Evolutionary conservation across 805 yeast species (phyloP).

Genomic region (Ogataea thermomethanolica): DNA sequence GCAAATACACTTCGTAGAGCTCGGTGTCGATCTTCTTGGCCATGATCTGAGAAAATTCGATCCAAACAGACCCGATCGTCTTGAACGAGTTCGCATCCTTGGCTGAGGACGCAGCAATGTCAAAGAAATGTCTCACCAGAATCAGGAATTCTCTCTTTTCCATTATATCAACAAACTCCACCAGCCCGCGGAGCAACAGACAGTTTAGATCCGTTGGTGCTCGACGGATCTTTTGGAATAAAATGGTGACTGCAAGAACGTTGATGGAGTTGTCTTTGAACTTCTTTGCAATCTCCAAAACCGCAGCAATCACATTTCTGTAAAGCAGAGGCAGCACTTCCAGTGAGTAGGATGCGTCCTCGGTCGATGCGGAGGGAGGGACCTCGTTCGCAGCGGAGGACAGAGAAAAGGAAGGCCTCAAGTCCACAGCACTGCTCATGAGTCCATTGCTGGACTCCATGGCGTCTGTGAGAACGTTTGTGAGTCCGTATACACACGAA

Average conservation of each 20-base stretch:
- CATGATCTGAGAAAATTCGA: constrained; percentile 37
- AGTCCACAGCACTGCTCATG: constrained; percentile 25
- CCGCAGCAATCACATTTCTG: constrained; percentile 66
- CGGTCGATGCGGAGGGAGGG: constrained; percentile 13
- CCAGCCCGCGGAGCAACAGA: constrained; percentile 57
- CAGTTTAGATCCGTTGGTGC: constrained; percentile 51
- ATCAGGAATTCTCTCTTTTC: constrained; percentile 65
- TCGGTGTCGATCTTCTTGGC: constrained; percentile 37
- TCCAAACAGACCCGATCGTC: constrained; percentile 50
- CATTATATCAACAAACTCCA: constrained; percentile 57
- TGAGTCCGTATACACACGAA: constrained; percentile 77
- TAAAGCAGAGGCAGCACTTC: constrained; percentile 38
- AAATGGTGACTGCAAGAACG: constrained; percentile 72
- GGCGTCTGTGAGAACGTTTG: constrained; percentile 59
- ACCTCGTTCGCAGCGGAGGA: constrained; percentile 10
- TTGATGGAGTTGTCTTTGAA: constrained; percentile 72
- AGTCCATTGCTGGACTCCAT: constrained; percentile 11
- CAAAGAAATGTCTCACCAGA: constrained; percentile 55
- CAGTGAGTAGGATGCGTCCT: constrained; percentile 19
- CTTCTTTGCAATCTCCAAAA: constrained; percentile 59
- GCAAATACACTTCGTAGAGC: constrained; percentile 54
- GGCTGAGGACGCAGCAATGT: constrained; percentile 43
- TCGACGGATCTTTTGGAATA: constrained; percentile 66
- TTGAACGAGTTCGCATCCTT: constrained; percentile 37
- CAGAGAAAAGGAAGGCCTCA: constrained; percentile 13